Base-by-base conservation (phyloP, 805 yeast genomes). In the Starmerella tilneyi region DNA sequence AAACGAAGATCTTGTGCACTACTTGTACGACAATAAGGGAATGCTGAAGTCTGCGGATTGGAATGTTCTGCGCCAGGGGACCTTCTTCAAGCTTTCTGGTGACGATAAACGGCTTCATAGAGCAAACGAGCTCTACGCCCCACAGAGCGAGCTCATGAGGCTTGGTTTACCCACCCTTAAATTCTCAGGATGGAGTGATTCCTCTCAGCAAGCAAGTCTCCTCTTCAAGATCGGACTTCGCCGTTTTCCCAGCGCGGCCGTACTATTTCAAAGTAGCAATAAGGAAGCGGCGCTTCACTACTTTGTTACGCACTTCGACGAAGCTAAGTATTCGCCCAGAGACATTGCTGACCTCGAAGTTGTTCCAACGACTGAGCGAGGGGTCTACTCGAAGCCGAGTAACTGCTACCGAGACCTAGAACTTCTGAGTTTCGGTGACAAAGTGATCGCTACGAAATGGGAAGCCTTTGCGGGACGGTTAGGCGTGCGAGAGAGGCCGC, bases 1-100 rank as follows among this genome's bases (percentile, higher is more conserved):
- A 2, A 56, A 63, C 7, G 54, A 43, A 19, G 69, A 64, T 35
- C 56, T 66, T 22, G 55, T 65, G n/a, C 52, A 56, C 16, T 66
- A 66, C 43, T 49, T 66, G 9, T 50, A 55, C 2, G 55, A 54
- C 3, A 59, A 63, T 44, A 43, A 44, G 30, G 41, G 41, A 17
- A 44, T 51, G 3, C 51, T 66, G 41, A 60, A 54, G 27, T 19
- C 32, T 9, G 48, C 50, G 8, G 70, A 66, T 44, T 56, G 67
- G 61, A 33, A 52, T 9, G 46, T 61, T 5, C 51, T 66, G 15
- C 46, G 45, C 11, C 44, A 49, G 1, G 59, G 61, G 23, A 42
- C 54, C 13, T 63, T 66, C 32, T 63, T 63, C 43, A 55, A 54
- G 9, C 30, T 43, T 1, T 45, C 48, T n/a, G 44, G 41, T 6